Evolutionary conservation across 805 yeast species (phyloP).

Genomic region (Wickerhamia fluorescens): DNA sequence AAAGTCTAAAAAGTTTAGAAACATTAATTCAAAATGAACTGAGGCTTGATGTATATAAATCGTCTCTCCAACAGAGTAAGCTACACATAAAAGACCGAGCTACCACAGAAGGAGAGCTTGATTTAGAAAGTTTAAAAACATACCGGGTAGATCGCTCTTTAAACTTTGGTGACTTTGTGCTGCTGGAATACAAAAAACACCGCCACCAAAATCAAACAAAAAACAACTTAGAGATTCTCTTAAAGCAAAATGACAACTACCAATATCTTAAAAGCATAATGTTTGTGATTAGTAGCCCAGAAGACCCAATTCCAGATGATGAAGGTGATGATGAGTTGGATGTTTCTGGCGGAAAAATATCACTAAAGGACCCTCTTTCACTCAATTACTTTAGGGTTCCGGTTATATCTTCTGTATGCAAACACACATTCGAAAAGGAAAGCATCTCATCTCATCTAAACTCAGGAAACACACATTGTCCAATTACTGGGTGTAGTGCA

Average conservation of each 20-base stretch:
- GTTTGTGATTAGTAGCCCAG: conserved; percentile 52
- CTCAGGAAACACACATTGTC: conserved; percentile 37
- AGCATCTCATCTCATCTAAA: conserved; percentile 31
- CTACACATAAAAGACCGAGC: conserved; percentile 13
- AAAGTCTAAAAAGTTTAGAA: conserved; percentile 4
- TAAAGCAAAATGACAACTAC: conserved; percentile 13
- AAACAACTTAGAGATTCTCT: conserved; percentile 7
- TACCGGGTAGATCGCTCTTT: conserved; percentile 8
- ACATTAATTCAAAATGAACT: conserved; percentile 4
- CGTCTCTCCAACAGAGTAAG: conserved; percentile 12
- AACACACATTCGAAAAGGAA: conserved; percentile 53
- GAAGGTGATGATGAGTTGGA: conserved; percentile 54
- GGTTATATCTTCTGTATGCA: conserved; percentile 46
- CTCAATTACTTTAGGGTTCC: conserved; percentile 47
- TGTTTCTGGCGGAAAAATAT: conserved; percentile 66
- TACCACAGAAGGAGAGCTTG: conserved; percentile 15
- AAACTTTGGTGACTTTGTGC: conserved; percentile 7
- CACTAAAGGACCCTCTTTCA: conserved; percentile 63
- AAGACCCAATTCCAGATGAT: conserved; percentile 50
- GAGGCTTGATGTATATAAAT: conserved; percentile 2
- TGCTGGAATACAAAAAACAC: not conserved
- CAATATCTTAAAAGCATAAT: conserved; percentile 33
- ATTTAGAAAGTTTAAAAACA: conserved; percentile 14
- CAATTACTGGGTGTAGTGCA: conserved; percentile 49
- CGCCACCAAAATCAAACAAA: not conserved